These are phyloP conservation scores for Phytophthora idaei DNA, from an alignment of 352 stramenopile species.

Conservation along the genomic window DNA sequence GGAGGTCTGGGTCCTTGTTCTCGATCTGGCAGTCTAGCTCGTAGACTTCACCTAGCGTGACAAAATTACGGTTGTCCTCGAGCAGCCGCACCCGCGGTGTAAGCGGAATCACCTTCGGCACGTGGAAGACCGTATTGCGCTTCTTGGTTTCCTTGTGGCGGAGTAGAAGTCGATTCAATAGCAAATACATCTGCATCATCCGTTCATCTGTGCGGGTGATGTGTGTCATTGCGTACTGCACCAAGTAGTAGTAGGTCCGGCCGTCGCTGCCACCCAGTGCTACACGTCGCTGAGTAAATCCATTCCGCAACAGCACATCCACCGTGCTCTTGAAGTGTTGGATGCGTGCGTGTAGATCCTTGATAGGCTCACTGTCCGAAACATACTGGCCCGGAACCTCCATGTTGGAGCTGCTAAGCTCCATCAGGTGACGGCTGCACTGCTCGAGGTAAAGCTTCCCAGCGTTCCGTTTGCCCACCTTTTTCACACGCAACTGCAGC, in stretches of 20 bases:
- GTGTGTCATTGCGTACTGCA: slow-evolving; percentile 94
- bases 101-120: slow-evolving; percentile 93
- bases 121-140: slow-evolving; percentile 88
- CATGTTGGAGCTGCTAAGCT: slow-evolving; percentile 87
- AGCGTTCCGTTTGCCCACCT: slow-evolving; percentile 68
- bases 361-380: slow-evolving; percentile 90
- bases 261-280: slow-evolving; percentile 91
- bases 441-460: slow-evolving; percentile 85
- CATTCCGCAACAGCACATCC: slow-evolving; percentile 85
- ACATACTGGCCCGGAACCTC: slow-evolving; percentile 94
- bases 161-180: slow-evolving; percentile 87
- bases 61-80: slow-evolving; percentile 85
- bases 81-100: slow-evolving; percentile 89
- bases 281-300: slow-evolving; percentile 92
- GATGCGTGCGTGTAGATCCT: slow-evolving; percentile 91
- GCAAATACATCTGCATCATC: slow-evolving; percentile 94
- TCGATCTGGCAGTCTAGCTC: slow-evolving; percentile 74
- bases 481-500: slow-evolving; percentile 83
- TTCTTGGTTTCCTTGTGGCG: slow-evolving; percentile 90
- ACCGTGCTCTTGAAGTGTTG: slow-evolving; percentile 89
- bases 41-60: slow-evolving; percentile 89
- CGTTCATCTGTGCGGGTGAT: slow-evolving; percentile 93
- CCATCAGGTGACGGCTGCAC: slow-evolving; percentile 89
- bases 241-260: slow-evolving; percentile 89
- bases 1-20: slow-evolving; percentile 77